Conservation (phyloP, 805 yeast species). For the Nakazawaea siamensis region DNA sequence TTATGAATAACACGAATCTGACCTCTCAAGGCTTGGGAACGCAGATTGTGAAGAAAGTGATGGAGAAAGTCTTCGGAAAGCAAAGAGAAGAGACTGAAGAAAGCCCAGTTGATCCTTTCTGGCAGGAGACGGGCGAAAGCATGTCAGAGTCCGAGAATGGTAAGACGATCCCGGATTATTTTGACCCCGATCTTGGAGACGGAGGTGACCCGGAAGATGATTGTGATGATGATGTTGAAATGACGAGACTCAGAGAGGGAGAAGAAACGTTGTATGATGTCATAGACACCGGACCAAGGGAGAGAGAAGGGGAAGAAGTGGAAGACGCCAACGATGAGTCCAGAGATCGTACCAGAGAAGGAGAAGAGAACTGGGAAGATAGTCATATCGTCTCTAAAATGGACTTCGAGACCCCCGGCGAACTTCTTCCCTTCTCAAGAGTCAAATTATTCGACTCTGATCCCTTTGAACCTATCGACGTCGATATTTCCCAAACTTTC, state of each 20-base stretch:
- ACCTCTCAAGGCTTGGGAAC: too few relatives aligned
- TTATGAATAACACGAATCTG: too few relatives aligned
- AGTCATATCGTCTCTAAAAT: background rate
- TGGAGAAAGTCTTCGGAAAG: background rate
- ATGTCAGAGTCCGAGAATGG: conserved; percentile 6
- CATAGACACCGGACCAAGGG: too few relatives aligned
- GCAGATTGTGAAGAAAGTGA: too few relatives aligned
- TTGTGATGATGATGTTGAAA: background rate
- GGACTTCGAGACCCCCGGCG: background rate
- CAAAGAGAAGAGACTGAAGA: background rate
- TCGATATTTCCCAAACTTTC: too few relatives aligned
- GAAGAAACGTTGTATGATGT: too few relatives aligned
- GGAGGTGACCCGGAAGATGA: too few relatives aligned
- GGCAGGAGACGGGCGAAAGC: background rate
- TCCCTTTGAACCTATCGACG: too few relatives aligned
- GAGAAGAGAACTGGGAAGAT: conserved; percentile 1
- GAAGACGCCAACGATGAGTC: background rate
- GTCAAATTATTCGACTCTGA: background rate
- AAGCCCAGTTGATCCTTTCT: background rate
- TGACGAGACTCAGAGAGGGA: background rate
- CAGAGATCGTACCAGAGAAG: conserved; percentile 2
- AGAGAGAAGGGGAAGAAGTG: background rate
- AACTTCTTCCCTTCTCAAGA: conserved; percentile 1
- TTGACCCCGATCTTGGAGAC: conserved; percentile 5
- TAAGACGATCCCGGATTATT: conserved; percentile 7